phyloP scores from a whole-genome alignment of 176 grass and related monocot genomes.

The Pontederia crassipes region DNA sequence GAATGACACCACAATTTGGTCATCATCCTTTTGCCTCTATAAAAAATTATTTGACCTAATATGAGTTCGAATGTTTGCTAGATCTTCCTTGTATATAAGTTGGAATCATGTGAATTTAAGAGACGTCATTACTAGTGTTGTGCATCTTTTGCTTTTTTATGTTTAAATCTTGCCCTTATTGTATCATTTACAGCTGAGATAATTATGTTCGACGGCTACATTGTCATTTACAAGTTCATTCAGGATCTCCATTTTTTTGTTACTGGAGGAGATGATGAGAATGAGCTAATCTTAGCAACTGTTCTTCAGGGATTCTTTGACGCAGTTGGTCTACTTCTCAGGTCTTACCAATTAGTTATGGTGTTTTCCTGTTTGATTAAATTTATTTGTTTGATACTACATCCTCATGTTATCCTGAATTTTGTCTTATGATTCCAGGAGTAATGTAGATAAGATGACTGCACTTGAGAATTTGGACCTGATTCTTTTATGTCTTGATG shows the following conservation, averaged over 20 bases:
- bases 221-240: constrained; percentile 90
- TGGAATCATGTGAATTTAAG: too few relatives aligned
- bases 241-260: constrained; percentile 87
- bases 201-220: constrained; percentile 71
- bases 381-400: constrained; percentile 1
- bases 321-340: constrained; percentile 77
- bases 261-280: constrained; percentile 81
- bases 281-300: constrained; percentile 73
- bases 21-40: too few relatives aligned
- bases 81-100: too few relatives aligned
- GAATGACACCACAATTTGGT: too few relatives aligned
- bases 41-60: too few relatives aligned
- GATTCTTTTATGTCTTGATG: constrained; percentile 89
- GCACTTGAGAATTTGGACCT: constrained; percentile 85
- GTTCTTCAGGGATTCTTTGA: constrained; percentile 75
- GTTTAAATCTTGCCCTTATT: constrained; percentile 7
- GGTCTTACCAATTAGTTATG: constrained; percentile 29
- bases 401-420: not conserved
- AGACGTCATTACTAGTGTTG: too few relatives aligned
- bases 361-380: not conserved
- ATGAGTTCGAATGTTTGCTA: too few relatives aligned
- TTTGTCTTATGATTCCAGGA: constrained; percentile 37
- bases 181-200: constrained; percentile 48
- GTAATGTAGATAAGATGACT: constrained; percentile 83
- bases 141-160: not conserved